Base-by-base conservation (phyloP, 441 rosid genomes). In the Theobroma grandiflorum region DNA sequence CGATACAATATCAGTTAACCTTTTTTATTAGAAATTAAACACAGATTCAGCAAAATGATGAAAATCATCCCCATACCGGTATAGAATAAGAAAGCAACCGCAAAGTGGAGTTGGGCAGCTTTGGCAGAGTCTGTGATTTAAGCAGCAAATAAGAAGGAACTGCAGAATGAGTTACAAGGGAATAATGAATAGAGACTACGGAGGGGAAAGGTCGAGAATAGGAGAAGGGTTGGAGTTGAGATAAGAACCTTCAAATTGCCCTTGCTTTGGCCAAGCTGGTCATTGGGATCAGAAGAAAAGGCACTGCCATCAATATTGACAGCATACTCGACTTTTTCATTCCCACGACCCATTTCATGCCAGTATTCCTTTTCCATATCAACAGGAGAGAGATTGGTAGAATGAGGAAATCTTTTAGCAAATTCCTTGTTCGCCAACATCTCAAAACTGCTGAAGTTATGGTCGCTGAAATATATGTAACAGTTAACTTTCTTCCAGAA, bases 281-380 rank as follows among this genome's bases (percentile, higher is more conserved):
- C 89, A 53, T 58, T 65, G 72, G 86, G 85, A 79, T 81, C 72
- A 78, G 81, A 81, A 66, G 90, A 88, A 74, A 90, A 90, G 83
- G 91, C 90, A 73, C 86, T 84, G 55, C 93, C 93, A 12, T 90
- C 91, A 45, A 90, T 82, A 66, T 88, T 87, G 50, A 82, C 72
- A 31, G 87, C 93, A 80, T 90, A 90, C 81, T 88, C 89, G 53
- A 85, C 89, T 49, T 26, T 69, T 72, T 75, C 77, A 74, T 47
- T 77, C 22, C 88, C 88, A 53, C 73, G 62, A 67, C 81, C 71
- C 79, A 90, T 88, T 79, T 84, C 90, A 45, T 75, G 77, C 92
- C 93, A 90, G 74, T 84, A 90, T 69, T 77, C 75, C 66, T 90
- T 88, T 78, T 88, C 90, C 82, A 87, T 9, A 61, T 65, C 69